A percentile compares a stretch with the other conserved stretches of the same genome.
These are phyloP conservation scores for Naematelia aurantialba DNA, from an alignment of 768 basidiomycete genomes.

Conservation along the genomic window DNA sequence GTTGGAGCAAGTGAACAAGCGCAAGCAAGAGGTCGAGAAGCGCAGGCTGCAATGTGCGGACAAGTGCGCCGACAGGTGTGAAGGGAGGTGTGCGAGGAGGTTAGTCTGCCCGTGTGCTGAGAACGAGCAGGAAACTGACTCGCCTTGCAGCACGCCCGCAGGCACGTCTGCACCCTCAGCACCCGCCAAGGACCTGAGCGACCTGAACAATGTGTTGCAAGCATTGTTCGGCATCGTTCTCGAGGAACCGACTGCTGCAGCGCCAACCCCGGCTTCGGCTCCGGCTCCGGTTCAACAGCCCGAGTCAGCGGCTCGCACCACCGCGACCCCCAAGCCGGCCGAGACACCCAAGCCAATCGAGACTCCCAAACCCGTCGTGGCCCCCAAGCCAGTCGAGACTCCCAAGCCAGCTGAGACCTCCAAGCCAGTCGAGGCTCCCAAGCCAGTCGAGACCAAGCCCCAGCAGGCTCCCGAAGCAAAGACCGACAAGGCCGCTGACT, in stretches of 20 bases:
- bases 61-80: not conserved
- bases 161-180: slow-evolving; percentile 5
- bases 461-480: not conserved
- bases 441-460: not conserved
- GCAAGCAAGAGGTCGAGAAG: not conserved
- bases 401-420: not conserved
- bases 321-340: slow-evolving; percentile 5
- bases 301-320: not conserved
- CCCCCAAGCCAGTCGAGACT: not conserved
- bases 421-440: not conserved
- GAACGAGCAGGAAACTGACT: not conserved
- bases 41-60: not conserved
- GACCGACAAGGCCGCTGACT: not conserved
- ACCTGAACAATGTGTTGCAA: slow-evolving; percentile 27
- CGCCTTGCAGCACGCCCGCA: slow-evolving; percentile 3
- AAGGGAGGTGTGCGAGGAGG: slow-evolving; percentile 1
- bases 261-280: slow-evolving; percentile 6
- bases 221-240: slow-evolving; percentile 29
- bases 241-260: slow-evolving; percentile 16
- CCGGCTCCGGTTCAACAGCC: slow-evolving; percentile 7
- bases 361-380: not conserved
- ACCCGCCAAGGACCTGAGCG: slow-evolving; percentile 14
- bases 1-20: not conserved
- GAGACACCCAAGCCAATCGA: not conserved
- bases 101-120: not conserved